phyloP scores from a whole-genome alignment of 768 basidiomycete species.

The Galerina sulciceps region DNA sequence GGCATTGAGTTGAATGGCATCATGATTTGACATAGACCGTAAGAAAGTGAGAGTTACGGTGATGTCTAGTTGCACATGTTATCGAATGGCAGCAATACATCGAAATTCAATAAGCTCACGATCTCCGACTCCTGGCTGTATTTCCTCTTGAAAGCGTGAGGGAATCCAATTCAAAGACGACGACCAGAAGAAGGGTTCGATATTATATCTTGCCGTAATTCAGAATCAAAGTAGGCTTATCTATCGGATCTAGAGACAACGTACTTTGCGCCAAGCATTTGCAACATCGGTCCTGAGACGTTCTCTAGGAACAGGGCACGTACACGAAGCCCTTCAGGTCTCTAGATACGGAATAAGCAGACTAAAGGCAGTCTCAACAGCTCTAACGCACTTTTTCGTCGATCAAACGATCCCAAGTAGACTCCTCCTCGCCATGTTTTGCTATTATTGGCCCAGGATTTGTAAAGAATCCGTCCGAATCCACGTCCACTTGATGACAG shows the following conservation, averaged over 20 bases:
- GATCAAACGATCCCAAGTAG: conserved; percentile 42
- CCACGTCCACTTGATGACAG: conserved; percentile 47
- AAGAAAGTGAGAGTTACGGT: conserved; percentile 64
- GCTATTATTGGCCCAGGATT: conserved; percentile 29
- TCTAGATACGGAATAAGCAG: conserved; percentile 20
- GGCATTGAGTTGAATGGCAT: conserved; percentile 23
- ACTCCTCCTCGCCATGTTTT: conserved; percentile 26
- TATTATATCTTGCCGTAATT: conserved; percentile 49
- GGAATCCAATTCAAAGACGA: conserved; percentile 73
- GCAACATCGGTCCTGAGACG: conserved; percentile 54
- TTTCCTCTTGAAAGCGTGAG: conserved; percentile 62
- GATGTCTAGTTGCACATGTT: conserved; percentile 45
- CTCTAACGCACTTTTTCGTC: conserved; percentile 34
- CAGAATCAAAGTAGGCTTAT: conserved; percentile 49
- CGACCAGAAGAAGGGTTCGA: conserved; percentile 73
- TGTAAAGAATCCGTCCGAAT: conserved; percentile 40
- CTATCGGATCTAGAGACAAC: conserved; percentile 6
- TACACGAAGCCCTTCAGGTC: conserved; percentile 43
- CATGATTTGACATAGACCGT: conserved; percentile 40
- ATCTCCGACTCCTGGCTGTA: conserved; percentile 45
- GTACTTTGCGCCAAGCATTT: conserved; percentile 66
- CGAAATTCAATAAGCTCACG: conserved; percentile 39
- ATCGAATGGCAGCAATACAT: neutral
- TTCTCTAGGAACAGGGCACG: conserved; percentile 59
- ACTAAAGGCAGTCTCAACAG: neutral